phyloP scores from a whole-genome alignment of 2,329 filamentous ascomycete genomes.

The Tolypocladium nubicola region DNA sequence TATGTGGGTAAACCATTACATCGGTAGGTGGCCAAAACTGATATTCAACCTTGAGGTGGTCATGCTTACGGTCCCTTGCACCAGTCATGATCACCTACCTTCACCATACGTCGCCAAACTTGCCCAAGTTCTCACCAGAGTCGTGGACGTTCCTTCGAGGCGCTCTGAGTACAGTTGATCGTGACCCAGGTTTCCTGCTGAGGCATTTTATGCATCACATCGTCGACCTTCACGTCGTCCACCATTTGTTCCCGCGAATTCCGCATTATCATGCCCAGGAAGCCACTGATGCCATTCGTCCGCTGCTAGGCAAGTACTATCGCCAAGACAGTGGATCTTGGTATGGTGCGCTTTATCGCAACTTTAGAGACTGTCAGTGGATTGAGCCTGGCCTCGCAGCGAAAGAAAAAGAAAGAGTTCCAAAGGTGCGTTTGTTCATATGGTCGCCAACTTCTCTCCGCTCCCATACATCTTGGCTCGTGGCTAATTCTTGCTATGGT shows the following conservation, averaged over 20 bases:
- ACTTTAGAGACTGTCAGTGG: background rate
- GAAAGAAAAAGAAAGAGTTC: background rate
- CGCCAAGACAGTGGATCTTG: slow-evolving; percentile 26
- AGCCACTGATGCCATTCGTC: slow-evolving; percentile 59
- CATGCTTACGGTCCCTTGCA: no score
- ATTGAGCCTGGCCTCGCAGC: background rate
- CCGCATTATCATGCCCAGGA: slow-evolving; percentile 39
- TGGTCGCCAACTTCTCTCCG: background rate
- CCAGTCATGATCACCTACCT: slow-evolving; percentile 64
- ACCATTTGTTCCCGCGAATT: slow-evolving; percentile 41
- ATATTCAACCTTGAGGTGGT: no score
- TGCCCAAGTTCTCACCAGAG: slow-evolving; percentile 40
- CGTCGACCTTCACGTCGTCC: slow-evolving; percentile 47
- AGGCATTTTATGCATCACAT: slow-evolving; percentile 55
- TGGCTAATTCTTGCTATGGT: background rate
- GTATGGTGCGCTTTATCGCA: background rate
- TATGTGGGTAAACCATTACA: slow-evolving; percentile 62
- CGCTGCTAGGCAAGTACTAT: slow-evolving; percentile 87
- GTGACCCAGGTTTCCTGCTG: slow-evolving; percentile 51
- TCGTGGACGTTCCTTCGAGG: slow-evolving; percentile 53
- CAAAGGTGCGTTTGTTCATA: background rate
- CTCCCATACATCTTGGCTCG: no score
- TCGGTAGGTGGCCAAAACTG: slow-evolving; percentile 31
- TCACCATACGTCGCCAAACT: slow-evolving; percentile 36
- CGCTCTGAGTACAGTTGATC: slow-evolving; percentile 50